Evolutionary conservation across 164 flowering plant genomes (phyloP), one percentile per base, ranked within the genome.

Genomic region (Echeveria elegans): DNA sequence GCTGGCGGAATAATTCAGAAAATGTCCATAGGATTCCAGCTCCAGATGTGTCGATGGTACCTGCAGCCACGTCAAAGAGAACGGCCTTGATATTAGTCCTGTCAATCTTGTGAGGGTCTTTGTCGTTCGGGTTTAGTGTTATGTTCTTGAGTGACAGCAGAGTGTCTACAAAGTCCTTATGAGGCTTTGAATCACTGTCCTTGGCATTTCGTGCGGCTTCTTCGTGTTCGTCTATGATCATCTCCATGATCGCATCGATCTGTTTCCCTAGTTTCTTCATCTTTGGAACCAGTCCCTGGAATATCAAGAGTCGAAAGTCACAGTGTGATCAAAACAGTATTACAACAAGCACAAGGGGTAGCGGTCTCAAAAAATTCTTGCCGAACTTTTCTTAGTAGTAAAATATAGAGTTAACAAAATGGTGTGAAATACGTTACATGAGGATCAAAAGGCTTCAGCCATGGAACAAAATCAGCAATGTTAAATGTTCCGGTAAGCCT

Each of bases 401-500:
- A n/a, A n/a, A n/a, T n/a, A n/a, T n/a, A n/a, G n/a, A n/a, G n/a
- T n/a, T n/a, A n/a, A n/a, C n/a, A n/a, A n/a, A 34, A 34, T 34
- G 37, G 37, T 34, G 37, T 3, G 37, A 34, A 34, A 34, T 34
- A 43, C 11, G 47, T 43, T 63, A 72, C 74, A 71, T 72, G 74
- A 30, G 69, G 61, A 32, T 73, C 77, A 31, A 77, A 60, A 0
- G 69, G 34, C 23, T 64, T 64, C 4, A 74, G 43, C 41, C 47
- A 65, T 21, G 77, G 80, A 21, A 77, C 40, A 56, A 37, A 74
- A 61, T 77, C 80, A 12, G 68, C 73, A 12, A 77, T 2, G 47
- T 77, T 74, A 40, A 74, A 72, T 18, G 62, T 64, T 60, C 75
- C 75, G 2, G 45, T 59, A 59, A 77, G 29, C 23, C 40, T 21